These are phyloP conservation scores for Coemansia sp. DNA, from an alignment of 192 early-diverging fungal species.

Conservation along the genomic window DNA sequence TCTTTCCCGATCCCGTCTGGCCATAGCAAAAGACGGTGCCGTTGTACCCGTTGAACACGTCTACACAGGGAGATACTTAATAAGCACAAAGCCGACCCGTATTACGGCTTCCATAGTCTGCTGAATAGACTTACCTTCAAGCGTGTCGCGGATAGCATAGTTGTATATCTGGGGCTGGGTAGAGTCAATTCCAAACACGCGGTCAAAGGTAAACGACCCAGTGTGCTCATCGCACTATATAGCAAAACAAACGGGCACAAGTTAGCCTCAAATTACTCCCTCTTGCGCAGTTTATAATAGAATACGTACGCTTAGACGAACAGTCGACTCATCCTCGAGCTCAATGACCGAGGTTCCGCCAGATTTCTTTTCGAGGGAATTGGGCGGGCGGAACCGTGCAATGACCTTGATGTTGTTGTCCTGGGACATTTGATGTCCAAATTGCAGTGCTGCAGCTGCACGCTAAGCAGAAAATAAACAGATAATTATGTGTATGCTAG, in stretches of 20 bases:
- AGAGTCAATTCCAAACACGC: slow-evolving; percentile 82
- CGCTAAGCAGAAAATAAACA: slow-evolving; percentile 1
- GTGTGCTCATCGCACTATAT: slow-evolving; percentile 60
- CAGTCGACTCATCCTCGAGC: slow-evolving; percentile 67
- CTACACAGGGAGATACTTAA: slow-evolving; percentile 44
- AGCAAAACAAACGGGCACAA: neutral
- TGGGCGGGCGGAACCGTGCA: slow-evolving; percentile 96
- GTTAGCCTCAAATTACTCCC: no score
- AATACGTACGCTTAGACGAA: slow-evolving; percentile 41
- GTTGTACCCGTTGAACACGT: slow-evolving; percentile 96
- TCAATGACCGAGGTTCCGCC: slow-evolving; percentile 85
- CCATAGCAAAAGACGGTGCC: slow-evolving; percentile 99
- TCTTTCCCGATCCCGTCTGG: slow-evolving; percentile 98
- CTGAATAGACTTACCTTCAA: slow-evolving; percentile 71
- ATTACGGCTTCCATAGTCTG: neutral
- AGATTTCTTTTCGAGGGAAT: slow-evolving; percentile 84
- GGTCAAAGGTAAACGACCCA: slow-evolving; percentile 87
- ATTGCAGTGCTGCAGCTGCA: no score
- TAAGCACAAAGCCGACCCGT: neutral
- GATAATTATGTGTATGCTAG: neutral
- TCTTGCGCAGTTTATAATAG: neutral
- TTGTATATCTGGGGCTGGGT: slow-evolving; percentile 87
- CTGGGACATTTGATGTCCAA: slow-evolving; percentile 54
- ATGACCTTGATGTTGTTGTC: slow-evolving; percentile 94
- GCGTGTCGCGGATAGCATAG: slow-evolving; percentile 86